phyloP scores from a whole-genome alignment of 1,139 yeast species.

The Oligophagozyma castellii region DNA sequence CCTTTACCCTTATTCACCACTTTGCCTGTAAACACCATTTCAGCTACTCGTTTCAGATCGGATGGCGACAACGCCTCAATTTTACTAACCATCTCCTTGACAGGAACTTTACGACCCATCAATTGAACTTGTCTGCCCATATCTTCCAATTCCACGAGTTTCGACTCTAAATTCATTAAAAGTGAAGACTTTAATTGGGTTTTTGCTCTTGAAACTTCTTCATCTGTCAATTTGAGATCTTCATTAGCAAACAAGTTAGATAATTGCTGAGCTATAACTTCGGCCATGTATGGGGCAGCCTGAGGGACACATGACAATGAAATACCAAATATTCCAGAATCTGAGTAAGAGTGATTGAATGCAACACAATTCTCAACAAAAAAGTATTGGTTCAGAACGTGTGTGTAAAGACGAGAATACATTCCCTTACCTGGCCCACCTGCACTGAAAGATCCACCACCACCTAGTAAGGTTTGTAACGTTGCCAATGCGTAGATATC shows the following conservation, averaged over 20 bases:
- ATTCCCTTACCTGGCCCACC: conserved; percentile 99
- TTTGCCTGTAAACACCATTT: conserved; percentile 58
- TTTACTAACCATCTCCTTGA: conserved; percentile 68
- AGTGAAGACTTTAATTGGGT: conserved; percentile 83
- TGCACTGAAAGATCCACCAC: conserved; percentile 95
- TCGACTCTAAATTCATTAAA: conserved; percentile 85
- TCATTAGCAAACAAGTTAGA: conserved; percentile 44
- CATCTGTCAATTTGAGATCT: conserved; percentile 41
- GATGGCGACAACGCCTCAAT: conserved; percentile 52
- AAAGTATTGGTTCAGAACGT: conserved; percentile 82
- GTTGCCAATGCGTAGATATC: conserved; percentile 88
- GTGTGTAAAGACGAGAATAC: conserved; percentile 87
- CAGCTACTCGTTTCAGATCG: conserved; percentile 66
- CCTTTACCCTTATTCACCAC: conserved; percentile 37
- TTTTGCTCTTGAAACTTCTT: conserved; percentile 79
- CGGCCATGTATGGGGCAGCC: conserved; percentile 74
- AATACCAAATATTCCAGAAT: conserved; percentile 85
- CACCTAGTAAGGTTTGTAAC: conserved; percentile 85
- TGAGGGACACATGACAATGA: conserved; percentile 75
- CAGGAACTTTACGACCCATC: conserved; percentile 65
- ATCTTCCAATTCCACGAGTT: conserved; percentile 84
- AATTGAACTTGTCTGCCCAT: conserved; percentile 89
- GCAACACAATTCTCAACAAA: conserved; percentile 81
- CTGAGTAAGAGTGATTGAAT: conserved; percentile 82
- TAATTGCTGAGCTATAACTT: conserved; percentile 67